Evolutionary conservation across 1,284 basidiomycete genomes (phyloP).

Genomic region (Volvariella surrecta): DNA sequence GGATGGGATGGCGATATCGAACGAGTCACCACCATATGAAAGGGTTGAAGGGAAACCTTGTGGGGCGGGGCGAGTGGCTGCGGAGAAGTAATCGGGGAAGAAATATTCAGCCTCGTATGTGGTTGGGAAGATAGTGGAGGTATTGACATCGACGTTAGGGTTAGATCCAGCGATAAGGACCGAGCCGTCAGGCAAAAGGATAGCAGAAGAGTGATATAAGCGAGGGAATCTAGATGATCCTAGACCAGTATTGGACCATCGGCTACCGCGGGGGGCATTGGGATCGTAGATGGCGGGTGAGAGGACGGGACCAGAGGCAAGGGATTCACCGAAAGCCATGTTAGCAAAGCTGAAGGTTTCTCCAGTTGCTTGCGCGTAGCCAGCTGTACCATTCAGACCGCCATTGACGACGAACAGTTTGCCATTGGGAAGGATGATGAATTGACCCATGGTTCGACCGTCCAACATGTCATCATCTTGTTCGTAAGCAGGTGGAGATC

Average conservation of each 20-base stretch:
- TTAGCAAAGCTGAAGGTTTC: constrained; percentile 30
- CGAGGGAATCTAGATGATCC: constrained; percentile 55
- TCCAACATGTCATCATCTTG: constrained; percentile 73
- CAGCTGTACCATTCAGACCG: constrained; percentile 68
- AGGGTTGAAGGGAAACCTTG: constrained; percentile 66
- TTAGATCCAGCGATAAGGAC: constrained; percentile 89
- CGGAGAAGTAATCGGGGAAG: constrained; percentile 78
- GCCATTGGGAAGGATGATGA: constrained; percentile 73
- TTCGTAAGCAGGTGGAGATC: constrained; percentile 41
- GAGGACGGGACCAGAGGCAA: constrained; percentile 57
- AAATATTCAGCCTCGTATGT: constrained; percentile 84
- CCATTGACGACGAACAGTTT: constrained; percentile 75
- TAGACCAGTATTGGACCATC: constrained; percentile 68
- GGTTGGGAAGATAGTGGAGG: constrained; percentile 67
- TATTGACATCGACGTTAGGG: constrained; percentile 83
- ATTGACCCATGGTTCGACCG: constrained; percentile 83
- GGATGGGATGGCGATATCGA: constrained; percentile 53
- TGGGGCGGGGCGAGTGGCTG: constrained; percentile 63
- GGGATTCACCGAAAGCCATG: constrained; percentile 59
- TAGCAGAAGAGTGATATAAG: constrained; percentile 85
- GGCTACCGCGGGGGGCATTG: constrained; percentile 46
- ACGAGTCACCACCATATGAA: constrained; percentile 77
- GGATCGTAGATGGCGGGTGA: constrained; percentile 77
- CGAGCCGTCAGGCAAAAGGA: constrained; percentile 84
- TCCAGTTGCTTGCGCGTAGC: constrained; percentile 50